Conservation (phyloP, 192 early-diverging fungal genomes). For the Phycomyces blakesleeanus region DNA sequence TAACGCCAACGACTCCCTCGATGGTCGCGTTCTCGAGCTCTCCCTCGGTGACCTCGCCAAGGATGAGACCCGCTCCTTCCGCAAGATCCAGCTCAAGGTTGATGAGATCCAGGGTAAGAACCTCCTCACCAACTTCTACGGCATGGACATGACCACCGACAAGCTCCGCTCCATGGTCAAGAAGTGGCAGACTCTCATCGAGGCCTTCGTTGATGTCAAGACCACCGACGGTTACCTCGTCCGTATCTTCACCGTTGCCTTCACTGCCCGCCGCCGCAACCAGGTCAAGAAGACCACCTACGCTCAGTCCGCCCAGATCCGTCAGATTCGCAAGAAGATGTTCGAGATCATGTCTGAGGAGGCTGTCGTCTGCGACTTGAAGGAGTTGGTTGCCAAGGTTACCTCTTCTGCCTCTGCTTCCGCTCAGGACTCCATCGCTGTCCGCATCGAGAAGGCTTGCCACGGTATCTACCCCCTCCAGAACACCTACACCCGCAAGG, state of each 20-base stretch:
- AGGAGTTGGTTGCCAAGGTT: conserved; percentile 94
- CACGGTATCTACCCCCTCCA: conserved; percentile 98
- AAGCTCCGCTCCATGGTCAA: conserved; percentile 98
- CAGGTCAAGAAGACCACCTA: conserved; percentile 98
- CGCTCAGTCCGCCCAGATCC: conserved; percentile 95
- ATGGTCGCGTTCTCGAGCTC: conserved; percentile 91
- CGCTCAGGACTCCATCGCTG: conserved; percentile 86
- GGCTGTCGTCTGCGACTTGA: conserved; percentile 85
- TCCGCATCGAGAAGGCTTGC: conserved; percentile 95
- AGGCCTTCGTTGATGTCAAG: conserved; percentile 98
- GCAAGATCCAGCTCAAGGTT: conserved; percentile 93
- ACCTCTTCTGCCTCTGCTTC: conserved; percentile 53
- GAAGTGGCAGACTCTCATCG: conserved; percentile 98
- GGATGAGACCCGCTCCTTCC: conserved; percentile 84
- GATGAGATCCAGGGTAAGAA: conserved; percentile 96
- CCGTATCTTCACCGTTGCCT: conserved; percentile 90
- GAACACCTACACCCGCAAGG: conserved; percentile 95
- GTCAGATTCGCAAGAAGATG: conserved; percentile 99
- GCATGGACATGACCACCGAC: conserved; percentile 98
- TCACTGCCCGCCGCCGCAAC: conserved; percentile 90
- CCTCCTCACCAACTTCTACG: conserved; percentile 99
- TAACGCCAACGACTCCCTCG: conserved; percentile 93
- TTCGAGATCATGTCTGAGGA: conserved; percentile 94
- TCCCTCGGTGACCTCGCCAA: conserved; percentile 94
- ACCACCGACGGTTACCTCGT: conserved; percentile 99